Evolutionary conservation across 2,329 filamentous ascomycete genomes (phyloP).

Genomic region (Diaporthe vexans): DNA sequence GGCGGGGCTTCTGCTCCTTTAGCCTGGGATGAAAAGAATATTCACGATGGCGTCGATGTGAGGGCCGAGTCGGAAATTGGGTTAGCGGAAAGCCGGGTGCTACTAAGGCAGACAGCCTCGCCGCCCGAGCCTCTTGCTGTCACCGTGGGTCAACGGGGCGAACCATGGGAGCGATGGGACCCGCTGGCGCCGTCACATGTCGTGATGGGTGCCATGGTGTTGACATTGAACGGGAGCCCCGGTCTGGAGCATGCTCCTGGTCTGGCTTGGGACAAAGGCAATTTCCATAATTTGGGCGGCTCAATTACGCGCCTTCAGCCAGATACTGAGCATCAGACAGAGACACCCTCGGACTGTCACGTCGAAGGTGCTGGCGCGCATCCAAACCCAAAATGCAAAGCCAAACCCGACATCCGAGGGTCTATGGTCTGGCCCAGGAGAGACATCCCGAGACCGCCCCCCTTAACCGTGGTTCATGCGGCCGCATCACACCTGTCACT

Average conservation of each 20-base stretch:
- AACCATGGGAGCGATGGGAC: not conserved
- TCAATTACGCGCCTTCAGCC: constrained; percentile 13
- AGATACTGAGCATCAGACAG: not conserved
- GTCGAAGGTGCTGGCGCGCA: constrained; percentile 15
- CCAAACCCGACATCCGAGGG: constrained; percentile 29
- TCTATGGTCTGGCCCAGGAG: not conserved
- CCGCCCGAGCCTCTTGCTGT: not conserved
- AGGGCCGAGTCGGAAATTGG: constrained; percentile 1
- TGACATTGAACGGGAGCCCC: constrained; percentile 4
- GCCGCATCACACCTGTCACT: constrained; percentile 26
- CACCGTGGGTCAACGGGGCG: not conserved
- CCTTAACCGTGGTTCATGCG: constrained; percentile 25
- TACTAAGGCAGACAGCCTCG: not conserved
- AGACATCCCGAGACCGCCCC: constrained; percentile 27
- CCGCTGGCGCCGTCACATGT: constrained; percentile 25
- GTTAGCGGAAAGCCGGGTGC: constrained; percentile 9
- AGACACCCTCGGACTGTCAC: not conserved
- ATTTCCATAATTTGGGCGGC: constrained; percentile 12
- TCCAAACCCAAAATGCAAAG: constrained; percentile 1
- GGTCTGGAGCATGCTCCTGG: not conserved
- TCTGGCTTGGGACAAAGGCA: constrained; percentile 17
- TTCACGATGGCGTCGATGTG: constrained; percentile 12
- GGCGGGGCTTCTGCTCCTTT: no score
- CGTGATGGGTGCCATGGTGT: constrained; percentile 24
- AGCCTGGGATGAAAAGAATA: not conserved